Percentiles rank a stretch among this genome's conserved stretches.
phyloP scores from a whole-genome alignment of 768 basidiomycete species.

The Hydnomerulius pinastri region DNA sequence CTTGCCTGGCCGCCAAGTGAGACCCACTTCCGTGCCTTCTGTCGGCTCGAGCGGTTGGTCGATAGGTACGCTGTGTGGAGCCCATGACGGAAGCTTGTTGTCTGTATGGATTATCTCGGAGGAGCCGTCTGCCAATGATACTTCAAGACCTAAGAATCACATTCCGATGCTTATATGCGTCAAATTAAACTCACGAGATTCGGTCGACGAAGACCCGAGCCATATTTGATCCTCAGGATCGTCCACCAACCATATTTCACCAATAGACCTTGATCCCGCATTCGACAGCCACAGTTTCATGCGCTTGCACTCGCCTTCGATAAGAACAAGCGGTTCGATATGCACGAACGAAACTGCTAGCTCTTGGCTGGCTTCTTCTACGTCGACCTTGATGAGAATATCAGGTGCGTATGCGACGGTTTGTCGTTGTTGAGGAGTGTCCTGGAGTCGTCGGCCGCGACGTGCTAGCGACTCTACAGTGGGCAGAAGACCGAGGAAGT shows the following conservation, averaged over 20 bases:
- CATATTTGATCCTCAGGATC: slow-evolving; percentile 66
- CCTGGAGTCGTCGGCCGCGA: slow-evolving; percentile 76
- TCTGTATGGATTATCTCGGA: slow-evolving; percentile 45
- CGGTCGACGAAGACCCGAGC: slow-evolving; percentile 36
- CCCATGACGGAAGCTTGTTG: slow-evolving; percentile 53
- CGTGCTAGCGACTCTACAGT: slow-evolving; percentile 63
- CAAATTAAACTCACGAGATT: slow-evolving; percentile 17
- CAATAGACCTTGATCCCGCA: slow-evolving; percentile 56
- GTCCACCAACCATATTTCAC: slow-evolving; percentile 71
- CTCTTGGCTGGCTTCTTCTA: slow-evolving; percentile 67
- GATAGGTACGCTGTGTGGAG: slow-evolving; percentile 51
- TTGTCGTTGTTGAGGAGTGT: slow-evolving; percentile 70
- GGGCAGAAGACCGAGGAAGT: slow-evolving; percentile 76
- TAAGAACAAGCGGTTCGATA: slow-evolving; percentile 51
- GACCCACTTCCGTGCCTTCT: slow-evolving; percentile 48
- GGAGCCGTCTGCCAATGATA: slow-evolving; percentile 11
- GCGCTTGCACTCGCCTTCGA: slow-evolving; percentile 67
- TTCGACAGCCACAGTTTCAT: slow-evolving; percentile 66
- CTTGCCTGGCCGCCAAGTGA: slow-evolving; percentile 54
- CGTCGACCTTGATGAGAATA: slow-evolving; percentile 54
- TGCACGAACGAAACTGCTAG: slow-evolving; percentile 59
- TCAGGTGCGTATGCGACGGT: slow-evolving; percentile 73
- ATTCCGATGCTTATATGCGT: background rate
- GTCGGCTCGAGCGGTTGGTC: slow-evolving; percentile 44
- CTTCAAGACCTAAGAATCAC: slow-evolving; percentile 8